phyloP scores from a whole-genome alignment of 2,329 filamentous ascomycete species.

The Dichotomopilus funicola region DNA sequence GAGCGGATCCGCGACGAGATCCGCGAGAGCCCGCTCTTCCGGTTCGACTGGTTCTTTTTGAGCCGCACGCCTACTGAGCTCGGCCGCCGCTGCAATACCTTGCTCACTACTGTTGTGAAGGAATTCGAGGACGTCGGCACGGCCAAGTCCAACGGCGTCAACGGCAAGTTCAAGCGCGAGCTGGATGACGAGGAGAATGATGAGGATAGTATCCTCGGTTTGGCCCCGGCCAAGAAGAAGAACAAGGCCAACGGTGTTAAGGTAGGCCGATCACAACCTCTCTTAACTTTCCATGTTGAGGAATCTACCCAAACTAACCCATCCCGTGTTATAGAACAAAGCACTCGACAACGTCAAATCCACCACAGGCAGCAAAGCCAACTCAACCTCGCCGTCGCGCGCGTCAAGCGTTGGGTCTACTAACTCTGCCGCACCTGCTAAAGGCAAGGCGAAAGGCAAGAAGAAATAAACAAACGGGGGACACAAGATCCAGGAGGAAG shows the following conservation, averaged over 20 bases:
- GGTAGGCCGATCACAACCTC: conserved; percentile 46
- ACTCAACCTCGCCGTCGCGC: conserved; percentile 70
- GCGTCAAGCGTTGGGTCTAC: conserved; percentile 83
- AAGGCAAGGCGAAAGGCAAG: conserved; percentile 44
- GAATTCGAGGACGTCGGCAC: conserved; percentile 73
- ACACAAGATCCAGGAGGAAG: no score
- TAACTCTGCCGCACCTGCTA: conserved; percentile 43
- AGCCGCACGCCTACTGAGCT: conserved; percentile 91
- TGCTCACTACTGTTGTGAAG: conserved; percentile 88
- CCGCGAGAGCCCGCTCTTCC: conserved; percentile 85
- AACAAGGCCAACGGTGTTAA: conserved; percentile 74
- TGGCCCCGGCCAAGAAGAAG: conserved; percentile 91
- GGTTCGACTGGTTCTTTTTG: conserved; percentile 99
- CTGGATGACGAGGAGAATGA: conserved; percentile 77
- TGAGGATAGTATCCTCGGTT: conserved; percentile 71
- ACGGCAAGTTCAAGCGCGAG: conserved; percentile 69
- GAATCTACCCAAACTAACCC: not conserved
- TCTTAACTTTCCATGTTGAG: not conserved
- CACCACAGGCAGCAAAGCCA: conserved; percentile 60
- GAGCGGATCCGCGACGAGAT: conserved; percentile 97
- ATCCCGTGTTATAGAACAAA: conserved; percentile 64
- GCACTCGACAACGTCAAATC: conserved; percentile 82
- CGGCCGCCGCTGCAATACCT: conserved; percentile 82
- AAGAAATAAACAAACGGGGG: conserved; percentile 38
- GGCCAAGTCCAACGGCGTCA: conserved; percentile 41